These are phyloP conservation scores for Bipolaris bicolor DNA, from an alignment of 2,329 filamentous ascomycete genomes.

Conservation along the genomic window DNA sequence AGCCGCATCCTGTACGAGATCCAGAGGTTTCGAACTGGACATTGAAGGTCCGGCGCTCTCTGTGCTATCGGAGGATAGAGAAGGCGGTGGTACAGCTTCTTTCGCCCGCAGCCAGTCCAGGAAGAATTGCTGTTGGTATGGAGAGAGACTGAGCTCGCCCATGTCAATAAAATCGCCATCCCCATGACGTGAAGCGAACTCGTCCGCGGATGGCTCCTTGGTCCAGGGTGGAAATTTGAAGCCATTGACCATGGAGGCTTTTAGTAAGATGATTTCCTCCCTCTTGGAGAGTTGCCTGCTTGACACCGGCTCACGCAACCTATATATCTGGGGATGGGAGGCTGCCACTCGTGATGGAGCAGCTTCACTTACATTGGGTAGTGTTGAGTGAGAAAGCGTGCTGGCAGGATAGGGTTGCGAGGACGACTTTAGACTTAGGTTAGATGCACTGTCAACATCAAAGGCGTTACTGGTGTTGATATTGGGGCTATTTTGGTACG, in stretches of 20 bases:
- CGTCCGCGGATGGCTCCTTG: slow-evolving; percentile 63
- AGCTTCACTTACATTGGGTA: not conserved
- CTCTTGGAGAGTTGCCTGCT: slow-evolving; percentile 67
- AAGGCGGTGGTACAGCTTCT: slow-evolving; percentile 65
- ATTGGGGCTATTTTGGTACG: slow-evolving; percentile 16
- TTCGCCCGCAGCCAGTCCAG: slow-evolving; percentile 79
- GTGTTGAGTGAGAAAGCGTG: not conserved
- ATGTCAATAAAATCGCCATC: slow-evolving; percentile 70
- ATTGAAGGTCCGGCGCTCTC: slow-evolving; percentile 58
- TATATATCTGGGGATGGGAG: slow-evolving; percentile 36
- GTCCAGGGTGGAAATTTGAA: slow-evolving; percentile 84
- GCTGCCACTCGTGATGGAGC: slow-evolving; percentile 12
- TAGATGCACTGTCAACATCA: not conserved
- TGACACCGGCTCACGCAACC: slow-evolving; percentile 57
- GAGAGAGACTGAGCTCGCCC: slow-evolving; percentile 73
- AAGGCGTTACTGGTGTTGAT: not conserved
- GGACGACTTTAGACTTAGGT: not conserved
- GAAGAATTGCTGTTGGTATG: slow-evolving; percentile 76
- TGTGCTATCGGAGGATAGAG: slow-evolving; percentile 42
- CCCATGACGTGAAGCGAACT: slow-evolving; percentile 65
- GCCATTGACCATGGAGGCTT: slow-evolving; percentile 80
- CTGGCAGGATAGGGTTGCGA: not conserved
- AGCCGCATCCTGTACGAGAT: slow-evolving; percentile 93
- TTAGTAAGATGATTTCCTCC: slow-evolving; percentile 78
- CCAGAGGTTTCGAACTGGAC: slow-evolving; percentile 65